These are phyloP conservation scores for Coprinopsis sp. DNA, from an alignment of 768 basidiomycete species.

Conservation along the genomic window DNA sequence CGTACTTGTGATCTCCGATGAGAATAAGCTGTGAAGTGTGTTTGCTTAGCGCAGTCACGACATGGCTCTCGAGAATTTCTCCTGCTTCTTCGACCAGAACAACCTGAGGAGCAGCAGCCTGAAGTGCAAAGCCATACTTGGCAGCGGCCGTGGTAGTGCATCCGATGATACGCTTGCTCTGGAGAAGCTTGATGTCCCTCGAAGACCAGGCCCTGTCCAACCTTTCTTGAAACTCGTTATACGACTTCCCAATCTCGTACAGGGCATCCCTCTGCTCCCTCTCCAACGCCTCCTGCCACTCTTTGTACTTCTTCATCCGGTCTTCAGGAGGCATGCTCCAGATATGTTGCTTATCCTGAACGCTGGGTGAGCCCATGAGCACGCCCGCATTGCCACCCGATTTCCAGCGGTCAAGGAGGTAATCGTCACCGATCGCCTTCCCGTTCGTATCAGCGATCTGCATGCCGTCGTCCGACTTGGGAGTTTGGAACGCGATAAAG, in stretches of 20 bases:
- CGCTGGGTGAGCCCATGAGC: constrained; percentile 24
- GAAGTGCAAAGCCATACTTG: constrained; percentile 47
- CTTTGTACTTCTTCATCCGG: constrained; percentile 22
- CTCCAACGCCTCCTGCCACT: constrained; percentile 35
- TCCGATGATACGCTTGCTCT: constrained; percentile 51
- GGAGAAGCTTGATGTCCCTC: constrained; percentile 29
- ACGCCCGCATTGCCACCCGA: constrained; percentile 41
- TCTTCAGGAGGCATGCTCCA: constrained; percentile 31
- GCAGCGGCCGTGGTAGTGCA: constrained; percentile 71
- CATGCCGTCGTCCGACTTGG: constrained; percentile 42
- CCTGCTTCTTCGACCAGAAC: constrained; percentile 71
- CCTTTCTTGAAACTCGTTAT: constrained; percentile 35
- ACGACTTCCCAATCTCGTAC: constrained; percentile 28
- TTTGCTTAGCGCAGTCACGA: constrained; percentile 50
- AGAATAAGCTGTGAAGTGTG: constrained; percentile 52
- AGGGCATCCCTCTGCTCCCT: constrained; percentile 31
- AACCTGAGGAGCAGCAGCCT: constrained; percentile 42
- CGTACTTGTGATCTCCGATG: constrained; percentile 72
- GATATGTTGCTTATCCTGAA: constrained; percentile 21
- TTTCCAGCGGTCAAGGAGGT: constrained; percentile 47
- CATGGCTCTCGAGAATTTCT: constrained; percentile 66
- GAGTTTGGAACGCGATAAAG: constrained; percentile 42
- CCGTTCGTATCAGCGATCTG: constrained; percentile 36
- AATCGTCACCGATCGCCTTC: constrained; percentile 26
- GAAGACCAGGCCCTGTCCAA: constrained; percentile 33